These are phyloP conservation scores for Microcyclospora tardicrescens DNA, from an alignment of 2,329 filamentous ascomycete genomes.

Conservation along the genomic window DNA sequence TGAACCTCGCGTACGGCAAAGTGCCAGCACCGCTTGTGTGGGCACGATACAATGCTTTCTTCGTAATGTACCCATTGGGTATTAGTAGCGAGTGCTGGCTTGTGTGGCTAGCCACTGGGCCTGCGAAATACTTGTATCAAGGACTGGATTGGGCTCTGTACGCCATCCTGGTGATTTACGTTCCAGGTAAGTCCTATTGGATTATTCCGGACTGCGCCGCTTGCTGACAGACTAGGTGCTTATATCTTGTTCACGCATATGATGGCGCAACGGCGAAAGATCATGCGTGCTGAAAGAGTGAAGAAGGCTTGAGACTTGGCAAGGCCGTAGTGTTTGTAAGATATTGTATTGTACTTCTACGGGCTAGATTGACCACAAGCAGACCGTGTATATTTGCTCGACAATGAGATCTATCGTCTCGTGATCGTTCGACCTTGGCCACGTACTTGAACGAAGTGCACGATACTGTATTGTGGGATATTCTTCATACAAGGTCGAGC, in stretches of 20 bases:
- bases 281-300: slow-evolving; percentile 33
- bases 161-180: slow-evolving; percentile 57
- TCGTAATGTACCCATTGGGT: slow-evolving; percentile 80
- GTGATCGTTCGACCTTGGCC: too few species aligned
- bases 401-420: too few species aligned
- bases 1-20: slow-evolving; percentile 45
- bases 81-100: slow-evolving; percentile 79
- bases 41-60: slow-evolving; percentile 85
- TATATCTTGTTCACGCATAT: slow-evolving; percentile 89
- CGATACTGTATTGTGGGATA: too few species aligned
- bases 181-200: slow-evolving; percentile 51
- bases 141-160: slow-evolving; percentile 49
- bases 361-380: too few species aligned
- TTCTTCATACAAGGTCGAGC: too few species aligned
- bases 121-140: slow-evolving; percentile 40
- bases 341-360: too few species aligned
- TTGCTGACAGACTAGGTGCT: slow-evolving; percentile 37
- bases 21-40: slow-evolving; percentile 59
- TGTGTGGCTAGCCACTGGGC: slow-evolving; percentile 54
- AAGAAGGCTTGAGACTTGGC: too few species aligned
- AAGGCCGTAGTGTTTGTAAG: too few species aligned
- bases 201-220: slow-evolving; percentile 10
- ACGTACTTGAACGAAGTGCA: too few species aligned
- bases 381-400: too few species aligned
- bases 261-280: slow-evolving; percentile 77